Evolutionary conservation across 805 yeast genomes (phyloP), one percentile per base, ranked within the genome.

Genomic region (Nakazawaea wyomingensis): DNA sequence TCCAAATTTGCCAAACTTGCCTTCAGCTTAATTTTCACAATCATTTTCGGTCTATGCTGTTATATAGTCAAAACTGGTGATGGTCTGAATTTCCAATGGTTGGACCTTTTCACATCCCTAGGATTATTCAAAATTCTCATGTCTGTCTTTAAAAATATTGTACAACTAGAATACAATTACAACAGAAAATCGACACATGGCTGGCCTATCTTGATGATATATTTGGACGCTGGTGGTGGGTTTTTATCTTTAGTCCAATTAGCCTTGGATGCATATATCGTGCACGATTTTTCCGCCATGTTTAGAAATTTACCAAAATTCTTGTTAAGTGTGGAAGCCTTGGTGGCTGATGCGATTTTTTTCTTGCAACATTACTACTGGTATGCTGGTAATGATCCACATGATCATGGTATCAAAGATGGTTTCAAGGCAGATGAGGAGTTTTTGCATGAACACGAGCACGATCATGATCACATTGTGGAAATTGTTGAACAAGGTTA

Each of bases 151-250:
- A 63, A 63, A 42, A 62, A 62, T 44, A 54, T 60, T n/a, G 66
- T 66, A 2, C 68, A 63, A 39, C 48, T 58, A 11, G 21, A 54
- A 6, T 62, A 63, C 49, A 63, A 61, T 37, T 59, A 56, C 41
- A 49, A 53, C 24, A 50, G 68, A 34, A 56, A 62, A 39, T 61
- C 66, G 1, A 63, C 68, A 1, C 65, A 61, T 43, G 66, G 66
- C 7, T 63, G 68, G 68, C 68, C 68, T 8, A 55, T 63, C 13
- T 37, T 52, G 35, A 59, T 62, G 62, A 49, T 62, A 14, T 62
- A 61, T 56, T 45, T 63, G 4, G 66, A 63, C 31, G 51, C 54
- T 16, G 19, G 34, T 17, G 68, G 68, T 10, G 60, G 64, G 3
- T 16, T 50, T 2, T 38, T 59, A 5, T 61, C 67, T 1, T 51